phyloP scores from a whole-genome alignment of 2,329 filamentous ascomycete species.

The Fusarium scirpi region DNA sequence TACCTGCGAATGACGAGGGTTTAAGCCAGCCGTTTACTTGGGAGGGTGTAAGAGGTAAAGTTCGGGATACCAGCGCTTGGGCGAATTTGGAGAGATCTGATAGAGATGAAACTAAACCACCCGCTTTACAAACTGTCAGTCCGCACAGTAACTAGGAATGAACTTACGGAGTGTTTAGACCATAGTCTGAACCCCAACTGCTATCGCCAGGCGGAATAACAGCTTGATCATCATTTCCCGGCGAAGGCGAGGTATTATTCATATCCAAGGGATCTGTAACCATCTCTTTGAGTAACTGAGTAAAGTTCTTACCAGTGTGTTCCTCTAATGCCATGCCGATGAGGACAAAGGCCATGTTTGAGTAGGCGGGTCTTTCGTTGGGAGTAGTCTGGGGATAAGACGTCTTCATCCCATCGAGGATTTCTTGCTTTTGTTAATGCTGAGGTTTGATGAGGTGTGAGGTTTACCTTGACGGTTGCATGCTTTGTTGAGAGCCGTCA shows the following conservation, averaged over 20 bases:
- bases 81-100: slow-evolving; percentile 50
- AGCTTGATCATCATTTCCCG: slow-evolving; percentile 47
- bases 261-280: slow-evolving; percentile 36
- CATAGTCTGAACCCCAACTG: slow-evolving; percentile 53
- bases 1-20: slow-evolving; percentile 49
- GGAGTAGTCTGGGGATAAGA: slow-evolving; percentile 49
- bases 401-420: slow-evolving; percentile 49
- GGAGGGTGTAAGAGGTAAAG: slow-evolving; percentile 41
- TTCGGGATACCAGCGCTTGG: slow-evolving; percentile 47
- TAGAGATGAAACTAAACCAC: slow-evolving; percentile 52
- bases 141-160: rapidly evolving
- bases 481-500: slow-evolving; percentile 50
- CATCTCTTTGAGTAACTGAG: slow-evolving; percentile 39
- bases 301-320: slow-evolving; percentile 48
- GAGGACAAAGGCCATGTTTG: slow-evolving; percentile 56
- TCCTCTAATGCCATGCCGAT: slow-evolving; percentile 52
- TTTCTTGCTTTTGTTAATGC: slow-evolving; percentile 40
- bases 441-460: rapidly evolving
- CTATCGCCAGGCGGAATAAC: slow-evolving; percentile 51
- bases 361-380: slow-evolving; percentile 55
- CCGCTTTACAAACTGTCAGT: slow-evolving; percentile 43
- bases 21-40: slow-evolving; percentile 53
- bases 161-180: slow-evolving; percentile 50
- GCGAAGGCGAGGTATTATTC: slow-evolving; percentile 42
- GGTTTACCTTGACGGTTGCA: slow-evolving; percentile 51